phyloP scores from a whole-genome alignment of 768 basidiomycete species.

The Kwoniella dendrophila region DNA sequence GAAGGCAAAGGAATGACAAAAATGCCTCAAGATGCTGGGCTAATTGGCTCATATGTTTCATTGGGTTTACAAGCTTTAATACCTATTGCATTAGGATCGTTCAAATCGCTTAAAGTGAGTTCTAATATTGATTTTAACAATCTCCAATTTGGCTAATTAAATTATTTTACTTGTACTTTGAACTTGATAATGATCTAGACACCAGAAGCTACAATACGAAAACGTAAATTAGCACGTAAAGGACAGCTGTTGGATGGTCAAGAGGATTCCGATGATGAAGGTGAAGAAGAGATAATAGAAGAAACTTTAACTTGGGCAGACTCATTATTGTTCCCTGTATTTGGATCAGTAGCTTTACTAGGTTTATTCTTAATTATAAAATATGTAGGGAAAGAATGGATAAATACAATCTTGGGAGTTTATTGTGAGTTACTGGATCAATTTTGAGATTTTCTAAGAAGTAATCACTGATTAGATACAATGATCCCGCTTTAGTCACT shows the following conservation, averaged over 20 bases:
- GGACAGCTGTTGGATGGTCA: constrained; percentile 30
- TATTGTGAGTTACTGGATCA: constrained; percentile 44
- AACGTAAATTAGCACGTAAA: constrained; percentile 9
- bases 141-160: background rate
- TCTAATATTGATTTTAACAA: background rate
- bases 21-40: constrained; percentile 17
- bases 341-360: constrained; percentile 69
- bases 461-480: too few species aligned
- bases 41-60: constrained; percentile 20
- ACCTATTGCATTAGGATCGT: constrained; percentile 51
- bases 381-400: constrained; percentile 75
- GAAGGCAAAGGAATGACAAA: background rate
- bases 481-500: constrained; percentile 19
- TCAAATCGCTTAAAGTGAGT: constrained; percentile 54
- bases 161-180: background rate
- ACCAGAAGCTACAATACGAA: constrained; percentile 12
- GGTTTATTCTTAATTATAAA: constrained; percentile 72
- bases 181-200: constrained; percentile 18
- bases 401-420: constrained; percentile 71
- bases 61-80: constrained; percentile 44
- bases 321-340: constrained; percentile 54
- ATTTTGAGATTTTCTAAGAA: background rate
- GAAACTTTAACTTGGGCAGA: constrained; percentile 59
- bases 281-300: constrained; percentile 64
- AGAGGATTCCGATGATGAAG: constrained; percentile 57